Base-by-base conservation (phyloP, 768 basidiomycete species). In the Boletus coccyginus region DNA sequence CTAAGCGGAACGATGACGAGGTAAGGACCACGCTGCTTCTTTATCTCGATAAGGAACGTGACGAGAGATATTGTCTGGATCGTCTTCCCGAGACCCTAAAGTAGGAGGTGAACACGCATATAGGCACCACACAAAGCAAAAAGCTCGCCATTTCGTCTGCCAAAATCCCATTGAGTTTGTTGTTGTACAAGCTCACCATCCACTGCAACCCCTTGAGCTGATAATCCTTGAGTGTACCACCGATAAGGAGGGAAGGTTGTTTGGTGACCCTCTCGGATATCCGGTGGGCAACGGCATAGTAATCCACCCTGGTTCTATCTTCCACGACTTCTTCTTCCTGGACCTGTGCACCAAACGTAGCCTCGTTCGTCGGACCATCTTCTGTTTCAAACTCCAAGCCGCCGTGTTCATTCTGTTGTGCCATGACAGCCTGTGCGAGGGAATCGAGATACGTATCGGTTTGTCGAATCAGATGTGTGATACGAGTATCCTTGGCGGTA, bases 141-240 rank as follows among this genome's bases (percentile, higher is more conserved):
- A 50, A 16, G 67, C 77, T 53, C 52, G 86, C 89, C 94, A 96
- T 95, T 75, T 94, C 91, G 65, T 98, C 94, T 57, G 94, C 94
- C 43, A 97, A 73, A 62, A 98, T 97, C 56, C 94, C 94, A 64
- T 97, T 95, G 57, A 97, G 80, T 66, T 87, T 85, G 78, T 97
- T 98, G 73, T 98, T 97, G 73, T 94, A 97, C 75, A 97, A 78
- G 73, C 90, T 92, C 65, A 98, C 94, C 94, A 97, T 96, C 94
- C 94, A 98, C 73, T 96, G 94, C 65, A 98, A 72, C 55, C 94
- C 94, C 76, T 95, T 94, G 64, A 97, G 56, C 73, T 97, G 94
- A 69, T 97, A 96, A 46, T 95, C 94, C 73, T 97, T 98, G 65
- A 98, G 78, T 1, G 87, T 92, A 45, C 94, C 94, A 57, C 94